phyloP scores from a whole-genome alignment of 768 basidiomycete genomes.

The Pleurotus giganteus region DNA sequence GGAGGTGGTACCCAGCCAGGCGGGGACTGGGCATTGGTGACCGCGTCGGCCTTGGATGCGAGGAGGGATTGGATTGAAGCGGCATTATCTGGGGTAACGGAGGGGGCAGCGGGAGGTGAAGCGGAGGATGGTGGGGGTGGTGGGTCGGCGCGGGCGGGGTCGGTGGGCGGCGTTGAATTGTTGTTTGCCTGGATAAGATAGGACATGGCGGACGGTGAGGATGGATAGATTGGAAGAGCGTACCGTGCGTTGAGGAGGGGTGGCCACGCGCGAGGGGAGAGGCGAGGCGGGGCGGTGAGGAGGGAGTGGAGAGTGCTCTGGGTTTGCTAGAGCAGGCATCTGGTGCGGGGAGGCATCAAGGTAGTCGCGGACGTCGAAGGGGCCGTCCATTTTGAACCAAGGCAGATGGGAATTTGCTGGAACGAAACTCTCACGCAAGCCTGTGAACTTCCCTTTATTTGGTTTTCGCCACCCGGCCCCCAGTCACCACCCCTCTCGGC shows the following conservation, averaged over 20 bases:
- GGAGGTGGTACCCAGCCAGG: constrained; percentile 32
- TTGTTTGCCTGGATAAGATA: constrained; percentile 23
- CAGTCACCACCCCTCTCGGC: background rate
- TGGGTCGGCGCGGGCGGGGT: constrained; percentile 13
- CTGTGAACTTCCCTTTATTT: constrained; percentile 11
- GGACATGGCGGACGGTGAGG: constrained; percentile 17
- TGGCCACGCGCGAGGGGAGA: constrained; percentile 17
- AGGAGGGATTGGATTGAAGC: constrained; percentile 51
- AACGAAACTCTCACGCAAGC: constrained; percentile 10
- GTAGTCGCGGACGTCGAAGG: constrained; percentile 10
- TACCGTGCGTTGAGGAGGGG: constrained; percentile 17
- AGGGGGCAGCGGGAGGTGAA: constrained; percentile 18
- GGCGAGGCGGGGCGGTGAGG: constrained; percentile 9
- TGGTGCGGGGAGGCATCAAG: constrained; percentile 1
- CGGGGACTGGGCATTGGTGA: constrained; percentile 41
- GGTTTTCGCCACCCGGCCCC: background rate
- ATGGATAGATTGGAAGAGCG: constrained; percentile 23
- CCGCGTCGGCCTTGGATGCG: constrained; percentile 43
- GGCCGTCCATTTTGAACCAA: constrained; percentile 8
- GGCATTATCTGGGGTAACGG: constrained; percentile 37
- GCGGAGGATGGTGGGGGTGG: constrained; percentile 28
- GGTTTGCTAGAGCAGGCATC: background rate
- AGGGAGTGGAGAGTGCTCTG: background rate
- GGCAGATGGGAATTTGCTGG: constrained; percentile 7
- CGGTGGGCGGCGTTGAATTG: constrained; percentile 23